phyloP scores from a whole-genome alignment of 1,284 basidiomycete species.

The Boletus sp. region DNA sequence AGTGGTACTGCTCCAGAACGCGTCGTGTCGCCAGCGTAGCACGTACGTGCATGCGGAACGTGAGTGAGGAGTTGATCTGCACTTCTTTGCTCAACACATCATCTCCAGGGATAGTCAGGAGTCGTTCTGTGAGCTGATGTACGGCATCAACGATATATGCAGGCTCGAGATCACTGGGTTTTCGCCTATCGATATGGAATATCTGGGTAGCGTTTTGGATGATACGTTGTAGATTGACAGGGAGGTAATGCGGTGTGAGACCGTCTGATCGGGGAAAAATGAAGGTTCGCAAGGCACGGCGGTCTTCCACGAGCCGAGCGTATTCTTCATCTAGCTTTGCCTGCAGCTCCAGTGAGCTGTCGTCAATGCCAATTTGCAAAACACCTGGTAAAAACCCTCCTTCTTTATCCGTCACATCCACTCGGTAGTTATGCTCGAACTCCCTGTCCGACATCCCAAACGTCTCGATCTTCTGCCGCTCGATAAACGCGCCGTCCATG shows the following conservation, averaged over 20 bases:
- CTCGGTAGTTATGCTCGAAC: constrained; percentile 90
- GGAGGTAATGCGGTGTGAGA: constrained; percentile 77
- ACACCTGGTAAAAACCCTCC: constrained; percentile 81
- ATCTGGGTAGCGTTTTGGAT: constrained; percentile 97
- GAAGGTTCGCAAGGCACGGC: constrained; percentile 76
- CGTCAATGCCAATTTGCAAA: constrained; percentile 94
- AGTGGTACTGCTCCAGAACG: constrained; percentile 85
- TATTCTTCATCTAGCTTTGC: constrained; percentile 90
- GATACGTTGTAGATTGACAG: constrained; percentile 94
- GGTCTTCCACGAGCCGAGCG: constrained; percentile 75
- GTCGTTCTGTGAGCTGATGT: constrained; percentile 66
- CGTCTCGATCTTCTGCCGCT: constrained; percentile 92
- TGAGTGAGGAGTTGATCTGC: constrained; percentile 88
- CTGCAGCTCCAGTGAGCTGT: constrained; percentile 90
- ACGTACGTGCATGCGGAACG: constrained; percentile 94
- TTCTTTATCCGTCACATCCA: constrained; percentile 86
- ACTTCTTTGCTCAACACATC: constrained; percentile 76
- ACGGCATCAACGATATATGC: constrained; percentile 85
- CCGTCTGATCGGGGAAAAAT: constrained; percentile 85
- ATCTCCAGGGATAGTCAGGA: constrained; percentile 88
- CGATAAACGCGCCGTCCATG: constrained; percentile 98
- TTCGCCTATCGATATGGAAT: constrained; percentile 95
- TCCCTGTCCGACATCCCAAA: constrained; percentile 83
- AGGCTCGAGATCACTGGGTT: constrained; percentile 92
- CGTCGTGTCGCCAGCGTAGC: constrained; percentile 84